Evolutionary conservation across 805 yeast genomes (phyloP), one percentile per base, ranked within the genome.

Genomic region (Candida boidinii): DNA sequence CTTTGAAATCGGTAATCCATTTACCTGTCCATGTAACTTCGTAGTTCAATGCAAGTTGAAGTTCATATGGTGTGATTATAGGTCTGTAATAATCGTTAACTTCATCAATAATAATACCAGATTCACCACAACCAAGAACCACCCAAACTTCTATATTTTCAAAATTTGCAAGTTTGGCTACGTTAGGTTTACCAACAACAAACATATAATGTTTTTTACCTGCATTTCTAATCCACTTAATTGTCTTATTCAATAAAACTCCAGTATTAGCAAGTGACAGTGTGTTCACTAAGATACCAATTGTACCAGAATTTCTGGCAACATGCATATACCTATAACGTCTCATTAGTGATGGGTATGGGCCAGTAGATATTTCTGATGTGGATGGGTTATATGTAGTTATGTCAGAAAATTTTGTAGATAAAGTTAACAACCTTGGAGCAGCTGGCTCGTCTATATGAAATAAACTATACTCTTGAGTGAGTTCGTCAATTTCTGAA

Each of bases 161-260:
- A 52, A 92, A 92, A 54, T 92, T 92, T 8, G 97, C 98, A 32
- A 92, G 64, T 49, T 92, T 92, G 17, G 98, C 95, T 14, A 92
- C 96, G 49, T 92, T 92, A 8, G 97, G 97, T 54, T 92, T 92
- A 9, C 98, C 98, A 4, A 92, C 97, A 4, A 88, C 97, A 60
- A 92, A 87, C 51, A 86, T 71, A 51, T 92, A 92, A 43, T 84
- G 90, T 50, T 92, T 92, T 58, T 92, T 92, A 2, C 84, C 96
- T 0, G 90, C 87, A 4, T 62, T 66, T 32, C 66, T 70, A 37
- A 92, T 73, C 56, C 80, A 69, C 17, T 61, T 52, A 12, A 74
- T 70, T 7, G 87, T 70, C 22, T 64, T 63, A 34, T 76, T 73
- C 33, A 90, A 64, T 23, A 90, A 59, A n/a, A 54, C 64, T 33